Base-by-base conservation (phyloP, 805 yeast species). In the Candida arabinofermentans region DNA sequence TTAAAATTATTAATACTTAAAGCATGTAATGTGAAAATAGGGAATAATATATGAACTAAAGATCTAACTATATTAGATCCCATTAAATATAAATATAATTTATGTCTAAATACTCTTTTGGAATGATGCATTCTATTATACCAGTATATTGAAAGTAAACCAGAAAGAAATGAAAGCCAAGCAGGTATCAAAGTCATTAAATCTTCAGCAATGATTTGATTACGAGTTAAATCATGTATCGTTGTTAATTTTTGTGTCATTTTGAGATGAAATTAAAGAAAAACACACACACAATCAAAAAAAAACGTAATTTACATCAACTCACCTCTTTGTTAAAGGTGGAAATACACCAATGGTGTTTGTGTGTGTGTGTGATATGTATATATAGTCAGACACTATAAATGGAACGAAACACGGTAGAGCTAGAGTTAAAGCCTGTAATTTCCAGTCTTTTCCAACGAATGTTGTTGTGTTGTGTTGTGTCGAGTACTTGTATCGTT, bases 61-160 rank as follows among this genome's bases (percentile, higher is more conserved):
- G 48, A 46, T 27, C 57, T 36, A 1, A 46, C 9, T 2, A 39
- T 42, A 26, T 47, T 39, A 7, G 50, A 42, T 7, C 42, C 2
- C 38, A 46, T 44, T 10, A 51, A 43, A 24, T 47, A 47, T 3
- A 45, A 17, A 27, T 37, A 45, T 18, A 53, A 34, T 18, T 37
- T 42, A 24, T 53, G 57, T 21, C 55, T 42, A 24, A 46, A 53
- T 18, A 42, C 40, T 13, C 40, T 38, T 27, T 40, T 41, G 13
- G 48, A 44, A 16, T 44, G 41, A 21, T 44, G 47, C 43, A 53
- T 50, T n/a, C 37, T 32, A 16, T 16, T 24, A n/a, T 45, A 43
- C 55, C 55, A 53, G 24, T 53, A 51, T 2, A 50, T 17, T 21
- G 54, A 44, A 4, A 49, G 9, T 12, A 43, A 8, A 5, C 52